A percentile compares a stretch with the other conserved stretches of the same genome.
These are phyloP conservation scores for Oxytropis ochrocephala DNA, from an alignment of 306 rosid genomes.

Conservation along the genomic window DNA sequence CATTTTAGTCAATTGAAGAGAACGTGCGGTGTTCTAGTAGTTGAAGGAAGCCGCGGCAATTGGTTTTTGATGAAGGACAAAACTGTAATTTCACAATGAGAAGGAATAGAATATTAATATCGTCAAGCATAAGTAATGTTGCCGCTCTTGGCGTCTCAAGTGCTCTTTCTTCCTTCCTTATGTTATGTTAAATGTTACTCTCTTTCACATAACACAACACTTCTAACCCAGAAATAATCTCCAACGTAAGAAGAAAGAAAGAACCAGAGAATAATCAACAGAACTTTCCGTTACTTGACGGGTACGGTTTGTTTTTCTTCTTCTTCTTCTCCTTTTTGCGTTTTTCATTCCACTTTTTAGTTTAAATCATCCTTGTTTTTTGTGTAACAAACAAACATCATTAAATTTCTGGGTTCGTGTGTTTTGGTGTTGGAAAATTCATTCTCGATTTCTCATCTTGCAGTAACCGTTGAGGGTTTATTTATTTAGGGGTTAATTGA, in stretches of 20 bases:
- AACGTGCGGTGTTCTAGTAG: not conserved
- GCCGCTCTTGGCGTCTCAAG: not conserved
- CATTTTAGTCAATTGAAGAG: conserved; percentile 13
- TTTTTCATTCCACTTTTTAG: not conserved
- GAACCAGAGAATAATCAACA: not conserved
- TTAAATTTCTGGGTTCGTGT: not conserved
- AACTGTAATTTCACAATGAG: not conserved
- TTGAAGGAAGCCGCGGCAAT: not conserved
- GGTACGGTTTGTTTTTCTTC: conserved; percentile 9
- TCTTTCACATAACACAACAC: not conserved
- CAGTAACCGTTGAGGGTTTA: not conserved
- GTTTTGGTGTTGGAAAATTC: not conserved
- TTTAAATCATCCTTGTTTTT: not conserved
- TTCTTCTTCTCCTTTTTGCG: not conserved
- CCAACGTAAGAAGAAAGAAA: not conserved
- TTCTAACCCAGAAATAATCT: not conserved
- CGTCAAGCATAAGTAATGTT: conserved; percentile 17
- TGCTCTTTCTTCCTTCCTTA: not conserved
- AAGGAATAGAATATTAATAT: not conserved
- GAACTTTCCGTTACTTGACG: not conserved
- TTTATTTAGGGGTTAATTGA: not conserved
- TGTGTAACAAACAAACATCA: too few relatives aligned
- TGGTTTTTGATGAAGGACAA: not conserved
- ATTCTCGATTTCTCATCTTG: not conserved
- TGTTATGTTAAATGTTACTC: not conserved